Percentiles rank a stretch among this genome's conserved stretches.
phyloP scores from a whole-genome alignment of 768 basidiomycete genomes.

The Leccinum subgranulosum region DNA sequence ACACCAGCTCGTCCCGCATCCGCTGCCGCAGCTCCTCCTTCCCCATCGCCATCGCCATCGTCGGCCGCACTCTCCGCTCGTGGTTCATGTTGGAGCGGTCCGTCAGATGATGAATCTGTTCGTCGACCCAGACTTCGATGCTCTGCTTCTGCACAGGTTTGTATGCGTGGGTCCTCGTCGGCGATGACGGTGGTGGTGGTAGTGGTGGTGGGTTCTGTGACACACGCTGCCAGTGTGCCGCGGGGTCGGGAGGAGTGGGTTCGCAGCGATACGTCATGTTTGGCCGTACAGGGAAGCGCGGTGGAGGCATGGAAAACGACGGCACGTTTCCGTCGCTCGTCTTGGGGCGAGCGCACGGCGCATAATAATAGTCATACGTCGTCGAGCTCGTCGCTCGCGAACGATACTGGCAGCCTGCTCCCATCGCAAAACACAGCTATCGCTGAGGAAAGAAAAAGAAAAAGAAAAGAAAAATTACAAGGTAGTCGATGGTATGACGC shows the following conservation, averaged over 20 bases:
- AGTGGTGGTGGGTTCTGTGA: slow-evolving; percentile 18
- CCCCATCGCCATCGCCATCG: slow-evolving; percentile 14
- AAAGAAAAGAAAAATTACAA: neutral
- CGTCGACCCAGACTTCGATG: slow-evolving; percentile 63
- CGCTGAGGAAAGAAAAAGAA: neutral
- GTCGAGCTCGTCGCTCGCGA: slow-evolving; percentile 22
- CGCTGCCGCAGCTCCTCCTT: slow-evolving; percentile 35
- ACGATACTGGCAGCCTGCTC: slow-evolving; percentile 28
- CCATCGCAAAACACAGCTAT: slow-evolving; percentile 20
- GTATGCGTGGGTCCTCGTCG: slow-evolving; percentile 35
- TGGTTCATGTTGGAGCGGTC: slow-evolving; percentile 26
- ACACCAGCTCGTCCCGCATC: slow-evolving; percentile 52
- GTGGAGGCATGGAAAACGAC: slow-evolving; percentile 15
- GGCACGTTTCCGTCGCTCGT: slow-evolving; percentile 15
- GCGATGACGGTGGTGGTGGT: slow-evolving; percentile 5
- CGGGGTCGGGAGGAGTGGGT: slow-evolving; percentile 6
- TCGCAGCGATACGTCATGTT: slow-evolving; percentile 16
- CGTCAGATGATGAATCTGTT: slow-evolving; percentile 44
- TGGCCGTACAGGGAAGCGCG: slow-evolving; percentile 21
- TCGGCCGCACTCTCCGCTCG: slow-evolving; percentile 15
- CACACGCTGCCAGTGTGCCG: slow-evolving; percentile 27
- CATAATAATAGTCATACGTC: slow-evolving; percentile 16
- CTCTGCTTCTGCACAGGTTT: slow-evolving; percentile 44
- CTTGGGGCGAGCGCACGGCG: slow-evolving; percentile 19
- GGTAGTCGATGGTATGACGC: slow-evolving; percentile 10